Evolutionary conservation across 495 filamentous ascomycete genomes (phyloP).

Genomic region (Podospora pseudocomata): DNA sequence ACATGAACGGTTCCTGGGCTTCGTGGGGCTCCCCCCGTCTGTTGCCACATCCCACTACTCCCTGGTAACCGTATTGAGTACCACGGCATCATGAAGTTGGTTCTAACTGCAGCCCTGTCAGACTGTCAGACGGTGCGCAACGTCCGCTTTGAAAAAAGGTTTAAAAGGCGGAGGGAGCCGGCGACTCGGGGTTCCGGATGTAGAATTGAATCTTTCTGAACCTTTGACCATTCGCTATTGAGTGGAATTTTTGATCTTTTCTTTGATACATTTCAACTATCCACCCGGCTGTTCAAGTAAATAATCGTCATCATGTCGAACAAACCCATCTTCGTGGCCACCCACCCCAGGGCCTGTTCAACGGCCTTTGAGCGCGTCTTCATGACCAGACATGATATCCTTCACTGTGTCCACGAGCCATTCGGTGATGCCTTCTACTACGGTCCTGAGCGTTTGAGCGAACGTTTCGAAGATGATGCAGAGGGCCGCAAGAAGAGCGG

Average conservation of each 20-base stretch:
- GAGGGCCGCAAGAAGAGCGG: constrained; percentile 65
- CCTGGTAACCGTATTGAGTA: neutral
- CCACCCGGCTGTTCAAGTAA: neutral
- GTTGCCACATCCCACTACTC: constrained; percentile 7
- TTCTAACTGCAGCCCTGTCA: neutral
- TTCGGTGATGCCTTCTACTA: constrained; percentile 97
- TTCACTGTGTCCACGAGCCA: constrained; percentile 87
- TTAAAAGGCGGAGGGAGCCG: neutral
- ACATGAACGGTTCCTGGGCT: neutral
- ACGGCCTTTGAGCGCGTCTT: constrained; percentile 97
- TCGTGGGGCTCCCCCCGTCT: neutral
- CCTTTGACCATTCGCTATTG: neutral
- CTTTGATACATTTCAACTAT: neutral
- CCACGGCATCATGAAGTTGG: neutral
- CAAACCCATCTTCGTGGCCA: constrained; percentile 87
- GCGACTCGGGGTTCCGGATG: neutral
- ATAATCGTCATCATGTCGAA: constrained; percentile 51
- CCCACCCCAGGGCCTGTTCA: constrained; percentile 89
- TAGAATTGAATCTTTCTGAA: neutral
- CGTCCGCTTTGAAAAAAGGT: neutral
- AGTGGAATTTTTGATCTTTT: neutral
- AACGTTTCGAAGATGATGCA: constrained; percentile 71
- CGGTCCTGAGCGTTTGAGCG: constrained; percentile 78
- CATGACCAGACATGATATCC: constrained; percentile 80
- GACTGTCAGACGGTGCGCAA: neutral